Evolutionary conservation across 306 rosid genomes (phyloP).

Genomic region (Cucurbita argyrosperma): DNA sequence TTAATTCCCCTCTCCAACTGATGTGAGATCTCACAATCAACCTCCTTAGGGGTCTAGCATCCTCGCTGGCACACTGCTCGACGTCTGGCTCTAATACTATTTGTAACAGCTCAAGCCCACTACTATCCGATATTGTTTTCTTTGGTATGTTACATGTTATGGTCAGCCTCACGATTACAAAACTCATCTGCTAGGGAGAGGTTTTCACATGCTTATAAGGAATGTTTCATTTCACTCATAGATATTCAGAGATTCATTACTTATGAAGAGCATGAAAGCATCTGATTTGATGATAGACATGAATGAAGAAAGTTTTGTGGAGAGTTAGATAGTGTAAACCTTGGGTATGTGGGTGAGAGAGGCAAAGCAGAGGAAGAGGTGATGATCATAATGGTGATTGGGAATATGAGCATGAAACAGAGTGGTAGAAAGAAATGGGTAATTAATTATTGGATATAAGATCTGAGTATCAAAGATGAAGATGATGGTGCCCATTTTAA

Average conservation of each 20-base stretch:
- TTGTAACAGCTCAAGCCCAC: too few relatives aligned
- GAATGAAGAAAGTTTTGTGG: background rate
- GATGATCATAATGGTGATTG: conserved; percentile 18
- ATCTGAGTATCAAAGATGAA: conserved; percentile 17
- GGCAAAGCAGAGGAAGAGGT: background rate
- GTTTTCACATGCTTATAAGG: too few relatives aligned
- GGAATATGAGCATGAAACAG: conserved; percentile 30
- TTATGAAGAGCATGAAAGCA: background rate
- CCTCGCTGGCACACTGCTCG: too few relatives aligned
- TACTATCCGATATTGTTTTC: too few relatives aligned
- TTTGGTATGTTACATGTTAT: too few relatives aligned
- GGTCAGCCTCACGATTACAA: too few relatives aligned
- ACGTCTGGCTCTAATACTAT: too few relatives aligned
- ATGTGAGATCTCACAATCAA: too few relatives aligned
- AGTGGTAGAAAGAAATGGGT: conserved; percentile 14
- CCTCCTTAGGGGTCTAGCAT: too few relatives aligned
- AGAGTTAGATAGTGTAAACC: background rate
- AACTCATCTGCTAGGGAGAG: too few relatives aligned
- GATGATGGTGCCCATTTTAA: conserved; percentile 23
- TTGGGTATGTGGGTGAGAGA: background rate
- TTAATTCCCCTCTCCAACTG: too few relatives aligned
- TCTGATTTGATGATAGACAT: background rate
- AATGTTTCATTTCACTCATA: background rate
- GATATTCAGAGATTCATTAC: background rate
- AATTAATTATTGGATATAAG: conserved; percentile 24